Evolutionary conservation across 2,329 filamentous ascomycete species (phyloP).

Genomic region (Colletotrichum tofieldiae): DNA sequence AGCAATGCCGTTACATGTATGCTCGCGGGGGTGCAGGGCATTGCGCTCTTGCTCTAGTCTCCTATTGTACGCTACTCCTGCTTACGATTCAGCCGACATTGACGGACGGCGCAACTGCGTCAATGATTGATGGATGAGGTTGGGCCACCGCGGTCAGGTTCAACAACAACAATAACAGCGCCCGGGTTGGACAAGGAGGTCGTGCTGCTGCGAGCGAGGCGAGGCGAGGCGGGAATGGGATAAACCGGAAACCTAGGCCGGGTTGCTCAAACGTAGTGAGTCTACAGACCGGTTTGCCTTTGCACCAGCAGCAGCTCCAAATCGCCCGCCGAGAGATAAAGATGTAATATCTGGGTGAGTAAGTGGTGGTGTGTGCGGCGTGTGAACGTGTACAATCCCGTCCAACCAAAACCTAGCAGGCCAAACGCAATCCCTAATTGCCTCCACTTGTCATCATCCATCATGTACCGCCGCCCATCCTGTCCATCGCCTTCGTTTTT

Average conservation of each 20-base stretch:
- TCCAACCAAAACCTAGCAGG: constrained; percentile 29
- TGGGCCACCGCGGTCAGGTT: background rate
- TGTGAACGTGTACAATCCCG: constrained; percentile 25
- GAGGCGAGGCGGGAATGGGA: background rate
- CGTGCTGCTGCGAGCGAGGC: background rate
- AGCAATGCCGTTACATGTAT: background rate
- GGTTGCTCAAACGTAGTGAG: background rate
- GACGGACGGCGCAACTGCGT: background rate
- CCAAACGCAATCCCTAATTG: constrained; percentile 13
- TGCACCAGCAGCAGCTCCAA: background rate
- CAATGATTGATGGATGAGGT: constrained; percentile 6
- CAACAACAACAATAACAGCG: background rate
- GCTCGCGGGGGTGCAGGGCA: background rate
- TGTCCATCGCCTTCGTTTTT: background rate
- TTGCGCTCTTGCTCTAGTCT: background rate
- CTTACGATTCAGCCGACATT: background rate
- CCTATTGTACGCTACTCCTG: background rate
- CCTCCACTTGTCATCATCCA: constrained; percentile 21
- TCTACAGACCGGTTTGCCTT: background rate
- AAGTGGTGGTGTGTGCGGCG: constrained; percentile 10
- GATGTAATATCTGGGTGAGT: background rate
- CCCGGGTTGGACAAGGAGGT: background rate
- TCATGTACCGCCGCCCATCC: constrained; percentile 1
- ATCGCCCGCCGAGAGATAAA: background rate
- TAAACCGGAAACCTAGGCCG: background rate